Base-by-base conservation (phyloP, 2,329 filamentous ascomycete species). In the Calonectria pteridis region DNA sequence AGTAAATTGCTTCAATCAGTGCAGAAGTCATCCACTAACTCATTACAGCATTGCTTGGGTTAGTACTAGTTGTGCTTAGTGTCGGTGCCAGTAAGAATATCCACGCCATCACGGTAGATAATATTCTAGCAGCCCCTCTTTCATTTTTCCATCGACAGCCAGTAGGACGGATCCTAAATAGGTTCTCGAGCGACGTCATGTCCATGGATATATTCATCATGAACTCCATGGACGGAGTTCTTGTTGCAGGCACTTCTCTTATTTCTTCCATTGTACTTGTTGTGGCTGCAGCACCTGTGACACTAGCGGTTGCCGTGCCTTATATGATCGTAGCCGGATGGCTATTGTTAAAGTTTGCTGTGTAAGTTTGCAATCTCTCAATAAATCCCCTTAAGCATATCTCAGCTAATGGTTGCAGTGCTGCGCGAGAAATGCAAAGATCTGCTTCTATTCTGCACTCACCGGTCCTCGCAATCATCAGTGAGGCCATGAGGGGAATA, bases 201-300 rank as follows among this genome's bases (percentile, higher is more conserved):
- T 28, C 55, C 14, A 37, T 62, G 55, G 55, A 62, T 16, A 62
- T 62, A 28, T 62, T 62, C 33, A 62, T 62, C 14, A 62, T 62
- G 55, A 62, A 62, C 23, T 62, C 55, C 13, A 62, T 62, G 55
- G 55, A 62, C 18, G 55, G 55, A 26, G 55, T 62, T 28, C 23
- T 62, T 2, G 55, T 62, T 0, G 55, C 55, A 16, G 23, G 33
- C 11, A 62, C 35, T 9, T 40, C 55, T 2, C 26, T 62, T 7
- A 40, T 62, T 40, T 62, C 55, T 10, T 62, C 55, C 16, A 62
- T 62, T 40, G 33, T 62, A 3, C 35, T 62, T 11, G 55, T 62
- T 20, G 55, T 62, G 23, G 55, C 55, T 28, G 55, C 55, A 7
- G 35, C 55, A 6, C 55, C 55, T 20, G 33, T 62, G 4, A 40